Percentiles rank a stretch among this genome's conserved stretches.
These are phyloP conservation scores for Ensete ventricosum DNA, from an alignment of 176 grass and related monocot species.

Conservation along the genomic window DNA sequence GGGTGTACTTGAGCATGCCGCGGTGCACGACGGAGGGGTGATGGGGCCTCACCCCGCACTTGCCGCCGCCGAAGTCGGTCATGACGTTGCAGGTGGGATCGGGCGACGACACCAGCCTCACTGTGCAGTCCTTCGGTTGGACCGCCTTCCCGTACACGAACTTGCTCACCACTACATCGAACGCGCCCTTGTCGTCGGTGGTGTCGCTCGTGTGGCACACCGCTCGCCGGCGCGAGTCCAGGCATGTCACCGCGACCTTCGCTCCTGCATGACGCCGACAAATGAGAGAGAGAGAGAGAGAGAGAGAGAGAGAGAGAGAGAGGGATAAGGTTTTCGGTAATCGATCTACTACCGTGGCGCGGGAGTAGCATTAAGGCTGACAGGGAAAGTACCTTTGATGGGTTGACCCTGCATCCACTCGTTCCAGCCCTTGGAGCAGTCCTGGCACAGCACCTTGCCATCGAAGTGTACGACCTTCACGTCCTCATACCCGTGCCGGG, in stretches of 20 bases:
- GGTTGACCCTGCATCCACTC: constrained; percentile 47
- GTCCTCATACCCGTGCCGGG: not conserved
- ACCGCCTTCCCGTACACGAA: constrained; percentile 3
- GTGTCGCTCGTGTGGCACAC: constrained; percentile 33
- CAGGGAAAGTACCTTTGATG: constrained; percentile 25
- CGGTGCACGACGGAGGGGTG: constrained; percentile 23
- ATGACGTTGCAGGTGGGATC: constrained; percentile 33
- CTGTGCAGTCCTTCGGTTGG: constrained; percentile 21
- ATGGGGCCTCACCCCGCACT: constrained; percentile 24
- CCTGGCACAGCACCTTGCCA: constrained; percentile 72
- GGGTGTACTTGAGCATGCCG: constrained; percentile 20
- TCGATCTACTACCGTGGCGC: not conserved
- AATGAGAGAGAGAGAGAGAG: no score
- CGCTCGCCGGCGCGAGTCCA: constrained; percentile 26
- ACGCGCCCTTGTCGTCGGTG: constrained; percentile 40
- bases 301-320: no score
- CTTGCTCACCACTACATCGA: constrained; percentile 39
- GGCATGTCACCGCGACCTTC: constrained; percentile 53
- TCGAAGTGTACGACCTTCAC: constrained; percentile 37
- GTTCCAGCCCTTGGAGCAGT: constrained; percentile 77
- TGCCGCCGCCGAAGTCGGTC: constrained; percentile 68
- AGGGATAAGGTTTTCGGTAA: no score
- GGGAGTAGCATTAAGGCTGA: not conserved
- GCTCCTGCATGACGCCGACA: constrained; percentile 15
- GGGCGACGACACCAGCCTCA: constrained; percentile 46